phyloP scores from a whole-genome alignment of 192 early-diverging fungal species.

The Podila horticola region DNA sequence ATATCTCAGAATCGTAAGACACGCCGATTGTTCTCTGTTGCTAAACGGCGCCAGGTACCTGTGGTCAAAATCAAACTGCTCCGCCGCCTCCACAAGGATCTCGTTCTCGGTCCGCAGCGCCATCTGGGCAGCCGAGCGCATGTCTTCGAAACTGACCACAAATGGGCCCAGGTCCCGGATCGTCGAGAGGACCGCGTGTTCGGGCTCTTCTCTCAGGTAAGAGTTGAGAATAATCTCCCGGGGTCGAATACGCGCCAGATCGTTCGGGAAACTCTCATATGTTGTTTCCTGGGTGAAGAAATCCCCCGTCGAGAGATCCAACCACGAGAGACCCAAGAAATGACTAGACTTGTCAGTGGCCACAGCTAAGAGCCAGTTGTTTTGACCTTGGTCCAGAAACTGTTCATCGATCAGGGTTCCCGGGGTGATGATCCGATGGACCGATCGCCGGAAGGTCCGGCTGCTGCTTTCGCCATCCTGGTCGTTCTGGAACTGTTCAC shows the following conservation, averaged over 20 bases:
- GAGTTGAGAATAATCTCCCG: conserved; percentile 78
- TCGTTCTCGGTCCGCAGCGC: conserved; percentile 26
- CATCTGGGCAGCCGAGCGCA: conserved; percentile 25
- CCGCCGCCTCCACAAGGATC: conserved; percentile 18
- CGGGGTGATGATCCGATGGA: conserved; percentile 86
- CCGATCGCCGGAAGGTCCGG: conserved; percentile 67
- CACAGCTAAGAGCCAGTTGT: conserved; percentile 83
- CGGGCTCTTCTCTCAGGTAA: conserved; percentile 8
- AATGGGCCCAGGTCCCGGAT: conserved; percentile 13
- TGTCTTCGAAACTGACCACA: conserved; percentile 39
- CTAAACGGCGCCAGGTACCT: conserved; percentile 14
- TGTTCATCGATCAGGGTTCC: conserved; percentile 87
- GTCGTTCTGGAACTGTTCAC: conserved; percentile 67
- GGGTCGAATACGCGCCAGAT: conserved; percentile 87
- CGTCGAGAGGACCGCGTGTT: conserved; percentile 19
- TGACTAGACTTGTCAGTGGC: conserved; percentile 36
- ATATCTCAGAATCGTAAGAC: conserved; percentile 75
- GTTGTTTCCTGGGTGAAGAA: conserved; percentile 75
- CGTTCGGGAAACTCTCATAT: conserved; percentile 61
- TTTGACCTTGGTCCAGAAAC: conserved; percentile 68
- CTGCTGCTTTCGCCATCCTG: conserved; percentile 50
- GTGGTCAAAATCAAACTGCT: conserved; percentile 30
- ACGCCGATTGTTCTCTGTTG: conserved; percentile 51
- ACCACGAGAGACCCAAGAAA: conserved; percentile 82
- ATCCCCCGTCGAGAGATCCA: conserved; percentile 92